Percentiles rank a stretch among this genome's conserved stretches.
Conservation (phyloP, 805 yeast species). For the Kodamaea kaohsiungensis region DNA sequence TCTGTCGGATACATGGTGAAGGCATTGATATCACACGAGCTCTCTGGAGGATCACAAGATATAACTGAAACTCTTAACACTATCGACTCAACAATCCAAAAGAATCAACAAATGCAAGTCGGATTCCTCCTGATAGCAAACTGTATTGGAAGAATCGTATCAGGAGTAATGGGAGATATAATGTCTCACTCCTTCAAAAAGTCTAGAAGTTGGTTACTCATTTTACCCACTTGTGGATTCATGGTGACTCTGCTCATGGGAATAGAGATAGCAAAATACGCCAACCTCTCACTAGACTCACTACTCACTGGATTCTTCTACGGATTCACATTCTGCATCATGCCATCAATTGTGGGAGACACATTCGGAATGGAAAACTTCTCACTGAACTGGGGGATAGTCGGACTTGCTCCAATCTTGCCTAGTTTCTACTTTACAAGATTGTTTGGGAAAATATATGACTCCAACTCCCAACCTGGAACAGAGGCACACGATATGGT, state of each 20-base stretch:
- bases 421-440: constrained; percentile 61
- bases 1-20: constrained; percentile 49
- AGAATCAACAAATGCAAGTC: constrained; percentile 70
- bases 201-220: constrained; percentile 55
- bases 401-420: constrained; percentile 64
- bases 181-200: constrained; percentile 45
- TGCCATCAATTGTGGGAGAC: constrained; percentile 78
- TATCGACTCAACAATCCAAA: constrained; percentile 42
- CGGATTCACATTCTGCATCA: constrained; percentile 70
- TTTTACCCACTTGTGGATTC: constrained; percentile 51
- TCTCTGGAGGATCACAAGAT: constrained; percentile 3
- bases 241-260: constrained; percentile 54
- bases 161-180: constrained; percentile 68
- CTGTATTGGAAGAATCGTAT: constrained; percentile 61
- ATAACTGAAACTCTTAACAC: constrained; percentile 10
- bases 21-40: constrained; percentile 28
- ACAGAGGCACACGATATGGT: constrained; percentile 9
- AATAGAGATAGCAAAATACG: constrained; percentile 29
- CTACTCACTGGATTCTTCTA: constrained; percentile 67
- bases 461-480: constrained; percentile 34
- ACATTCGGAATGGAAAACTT: constrained; percentile 67
- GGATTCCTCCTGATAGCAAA: constrained; percentile 68
- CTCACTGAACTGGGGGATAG: constrained; percentile 73
- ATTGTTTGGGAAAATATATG: constrained; percentile 65
- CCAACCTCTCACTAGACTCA: constrained; percentile 50